Percentiles rank a stretch among this genome's conserved stretches.
These are phyloP conservation scores for Colletotrichum destructivum DNA, from an alignment of 2,329 filamentous ascomycete species.

Conservation along the genomic window DNA sequence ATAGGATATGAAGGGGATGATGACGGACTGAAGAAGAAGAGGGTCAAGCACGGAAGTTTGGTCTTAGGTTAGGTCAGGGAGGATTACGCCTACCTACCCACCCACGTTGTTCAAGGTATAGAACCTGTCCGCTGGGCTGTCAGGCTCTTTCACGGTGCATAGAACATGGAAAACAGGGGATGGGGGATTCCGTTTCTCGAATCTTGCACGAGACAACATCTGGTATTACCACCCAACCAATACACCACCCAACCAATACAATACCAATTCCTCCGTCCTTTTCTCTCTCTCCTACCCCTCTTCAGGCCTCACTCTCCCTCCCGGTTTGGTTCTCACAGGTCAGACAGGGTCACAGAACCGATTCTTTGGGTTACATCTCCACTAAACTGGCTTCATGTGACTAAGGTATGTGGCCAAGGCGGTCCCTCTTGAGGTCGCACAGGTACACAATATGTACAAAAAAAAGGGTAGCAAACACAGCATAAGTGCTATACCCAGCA, in stretches of 20 bases:
- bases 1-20: not conserved
- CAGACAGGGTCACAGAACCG: not conserved
- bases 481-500: too few relatives aligned
- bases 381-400: too few relatives aligned
- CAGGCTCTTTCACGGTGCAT: not conserved
- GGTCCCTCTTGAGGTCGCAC: too few relatives aligned
- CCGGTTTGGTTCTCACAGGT: not conserved
- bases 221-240: too few relatives aligned
- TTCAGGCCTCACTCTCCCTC: not conserved
- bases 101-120: too few relatives aligned
- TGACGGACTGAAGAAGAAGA: not conserved
- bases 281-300: not conserved
- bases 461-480: too few relatives aligned
- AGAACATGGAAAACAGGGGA: too few relatives aligned
- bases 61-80: too few relatives aligned
- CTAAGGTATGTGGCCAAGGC: too few relatives aligned
- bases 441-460: too few relatives aligned
- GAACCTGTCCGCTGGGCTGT: not conserved
- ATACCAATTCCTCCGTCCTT: not conserved
- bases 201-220: not conserved
- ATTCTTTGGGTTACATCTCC: not conserved
- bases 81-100: too few relatives aligned
- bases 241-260: not conserved
- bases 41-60: not conserved
- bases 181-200: not conserved